Evolutionary conservation across 2,329 filamentous ascomycete genomes (phyloP), one percentile per base, ranked within the genome.

Genomic region (Fusarium agapanthi): DNA sequence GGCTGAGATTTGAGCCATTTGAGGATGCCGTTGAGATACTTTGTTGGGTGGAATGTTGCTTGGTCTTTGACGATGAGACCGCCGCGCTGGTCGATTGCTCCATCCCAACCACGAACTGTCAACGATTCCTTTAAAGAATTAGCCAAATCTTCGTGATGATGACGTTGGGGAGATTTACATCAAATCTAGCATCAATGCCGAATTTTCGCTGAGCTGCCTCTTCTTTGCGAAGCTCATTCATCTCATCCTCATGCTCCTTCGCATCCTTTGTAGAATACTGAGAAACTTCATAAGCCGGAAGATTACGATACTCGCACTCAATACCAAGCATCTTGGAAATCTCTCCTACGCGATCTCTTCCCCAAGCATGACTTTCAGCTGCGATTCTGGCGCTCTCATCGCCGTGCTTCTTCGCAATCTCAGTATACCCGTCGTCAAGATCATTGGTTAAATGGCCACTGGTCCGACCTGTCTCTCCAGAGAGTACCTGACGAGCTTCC

Each of bases 31-130:
- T 84, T 79, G 2, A 89, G 78, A 71, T 90, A 90, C 71, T 85
- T 85, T 7, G 88, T 90, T 0, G 88, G 87, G 61, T 89, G 88
- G 75, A 89, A 89, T 0, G 86, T 84, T 1, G 86, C 87, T 72
- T 90, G 87, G 22, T 82, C 78, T 5, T 75, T 61, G 58, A 84
- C 85, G 9, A 89, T 76, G 7, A 83, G 82, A 6, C 84, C 87
- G 60, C 84, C 87, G 38, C 86, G 84, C 72, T 88, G 87, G 57
- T 89, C 85, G 2, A 83, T 76, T 11, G 79, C 80, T 38, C 86
- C 86, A 18, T 84, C 81, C 88, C 87, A 89, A 20, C 88, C 87
- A 55, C 81, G 81, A 43, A 89, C 80, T 0, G 81, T 80, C n/a
- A 87, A 78, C 7, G 81, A 83, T 15, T 86, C 67, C 71, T 73